Percentiles rank a stretch among this genome's conserved stretches.
These are phyloP conservation scores for Crotalaria pallida DNA, from an alignment of 306 rosid genomes.

Conservation along the genomic window DNA sequence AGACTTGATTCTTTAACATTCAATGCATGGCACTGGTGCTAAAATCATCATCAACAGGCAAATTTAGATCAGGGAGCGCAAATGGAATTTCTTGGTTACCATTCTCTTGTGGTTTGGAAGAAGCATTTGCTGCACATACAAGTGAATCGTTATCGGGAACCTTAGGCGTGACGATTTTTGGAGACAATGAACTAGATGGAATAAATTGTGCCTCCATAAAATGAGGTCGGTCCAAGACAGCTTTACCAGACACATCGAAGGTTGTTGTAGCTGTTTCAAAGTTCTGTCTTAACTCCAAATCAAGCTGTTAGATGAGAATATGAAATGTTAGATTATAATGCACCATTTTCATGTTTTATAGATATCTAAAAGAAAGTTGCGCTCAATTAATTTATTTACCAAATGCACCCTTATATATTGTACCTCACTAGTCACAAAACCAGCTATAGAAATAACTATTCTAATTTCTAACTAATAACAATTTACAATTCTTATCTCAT, in stretches of 20 bases:
- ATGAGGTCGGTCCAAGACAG: slow-evolving; percentile 1
- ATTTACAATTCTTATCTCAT: no score
- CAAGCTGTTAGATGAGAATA: slow-evolving; percentile 42
- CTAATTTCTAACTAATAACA: no score
- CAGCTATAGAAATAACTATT: no score
- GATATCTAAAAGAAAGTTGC: no score
- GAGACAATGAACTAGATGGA: slow-evolving; percentile 7
- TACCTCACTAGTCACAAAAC: no score
- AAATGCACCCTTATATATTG: no score
- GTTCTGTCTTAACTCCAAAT: slow-evolving; percentile 39
- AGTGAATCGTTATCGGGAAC: slow-evolving; percentile 9
- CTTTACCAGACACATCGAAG: slow-evolving; percentile 15
- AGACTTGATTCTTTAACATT: slow-evolving; percentile 17
- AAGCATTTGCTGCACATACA: slow-evolving; percentile 15
- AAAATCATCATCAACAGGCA: slow-evolving; percentile 48
- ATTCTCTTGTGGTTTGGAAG: slow-evolving; percentile 34
- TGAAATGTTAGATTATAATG: slow-evolving; percentile 21
- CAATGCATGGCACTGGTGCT: slow-evolving; percentile 18
- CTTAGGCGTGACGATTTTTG: slow-evolving; percentile 10
- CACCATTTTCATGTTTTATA: neutral
- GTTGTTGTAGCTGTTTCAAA: slow-evolving; percentile 5
- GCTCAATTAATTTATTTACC: no score
- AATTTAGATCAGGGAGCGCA: slow-evolving; percentile 79
- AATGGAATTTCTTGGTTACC: slow-evolving; percentile 33
- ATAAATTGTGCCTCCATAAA: slow-evolving; percentile 16